Evolutionary conservation across 2,329 filamentous ascomycete species (phyloP).

Genomic region (Cryphonectria nitschkei): DNA sequence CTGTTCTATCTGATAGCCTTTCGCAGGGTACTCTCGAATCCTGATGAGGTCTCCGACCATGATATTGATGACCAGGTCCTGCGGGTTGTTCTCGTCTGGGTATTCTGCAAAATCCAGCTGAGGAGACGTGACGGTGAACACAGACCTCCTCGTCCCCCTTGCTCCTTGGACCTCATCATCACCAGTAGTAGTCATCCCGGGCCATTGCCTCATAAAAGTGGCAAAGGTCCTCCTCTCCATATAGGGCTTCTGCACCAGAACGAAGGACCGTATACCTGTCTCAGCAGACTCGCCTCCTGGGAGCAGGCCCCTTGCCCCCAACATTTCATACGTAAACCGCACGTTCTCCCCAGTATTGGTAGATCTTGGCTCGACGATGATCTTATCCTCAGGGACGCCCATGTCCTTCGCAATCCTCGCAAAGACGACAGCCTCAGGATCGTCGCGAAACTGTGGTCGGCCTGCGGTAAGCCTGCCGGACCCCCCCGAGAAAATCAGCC

Average conservation of each 20-base stretch:
- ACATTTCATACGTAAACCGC: conserved; percentile 45
- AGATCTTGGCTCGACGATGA: conserved; percentile 45
- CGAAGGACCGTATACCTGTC: conserved; percentile 36
- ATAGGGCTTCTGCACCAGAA: conserved; percentile 53
- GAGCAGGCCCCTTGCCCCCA: conserved; percentile 36
- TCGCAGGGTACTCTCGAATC: conserved; percentile 47
- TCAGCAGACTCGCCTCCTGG: neutral
- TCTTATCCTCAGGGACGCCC: conserved; percentile 44
- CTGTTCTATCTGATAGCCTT: conserved; percentile 49
- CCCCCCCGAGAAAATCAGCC: conserved; percentile 50
- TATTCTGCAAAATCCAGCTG: conserved; percentile 45
- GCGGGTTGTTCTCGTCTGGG: conserved; percentile 45
- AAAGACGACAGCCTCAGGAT: conserved; percentile 49
- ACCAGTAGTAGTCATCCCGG: conserved; percentile 32
- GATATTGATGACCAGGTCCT: conserved; percentile 47
- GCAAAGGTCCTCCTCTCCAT: conserved; percentile 52
- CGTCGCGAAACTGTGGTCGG: conserved; percentile 45
- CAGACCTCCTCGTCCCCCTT: conserved; percentile 23
- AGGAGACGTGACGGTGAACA: conserved; percentile 47
- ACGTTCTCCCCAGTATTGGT: conserved; percentile 54
- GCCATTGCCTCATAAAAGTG: conserved; percentile 53
- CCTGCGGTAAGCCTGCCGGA: conserved; percentile 45
- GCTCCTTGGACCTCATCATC: neutral
- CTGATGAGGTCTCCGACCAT: conserved; percentile 50
- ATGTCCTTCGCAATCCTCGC: conserved; percentile 44